phyloP scores from a whole-genome alignment of 805 yeast genomes.

The Candida maris region DNA sequence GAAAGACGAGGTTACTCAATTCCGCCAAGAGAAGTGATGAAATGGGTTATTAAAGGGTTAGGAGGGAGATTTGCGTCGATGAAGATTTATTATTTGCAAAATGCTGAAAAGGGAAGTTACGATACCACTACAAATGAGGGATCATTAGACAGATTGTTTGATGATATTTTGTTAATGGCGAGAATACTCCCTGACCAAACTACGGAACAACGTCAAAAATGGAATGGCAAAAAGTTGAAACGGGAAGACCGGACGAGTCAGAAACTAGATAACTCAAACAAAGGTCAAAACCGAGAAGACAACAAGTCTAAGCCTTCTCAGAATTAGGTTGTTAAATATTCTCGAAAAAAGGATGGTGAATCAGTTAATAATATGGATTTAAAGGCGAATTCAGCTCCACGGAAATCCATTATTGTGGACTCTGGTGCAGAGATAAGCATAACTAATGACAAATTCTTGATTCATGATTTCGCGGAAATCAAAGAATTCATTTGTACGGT shows the following conservation, averaged over 20 bases:
- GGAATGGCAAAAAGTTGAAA: neutral
- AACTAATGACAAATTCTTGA: neutral
- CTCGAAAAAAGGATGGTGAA: neutral
- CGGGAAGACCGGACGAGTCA: neutral
- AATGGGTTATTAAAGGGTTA: neutral
- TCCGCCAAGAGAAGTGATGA: neutral
- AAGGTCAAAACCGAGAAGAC: neutral
- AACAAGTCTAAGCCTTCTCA: neutral
- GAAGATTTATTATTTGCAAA: neutral
- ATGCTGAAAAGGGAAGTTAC: neutral
- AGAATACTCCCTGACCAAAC: neutral
- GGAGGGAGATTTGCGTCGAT: neutral
- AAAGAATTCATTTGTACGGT: neutral
- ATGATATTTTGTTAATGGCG: neutral
- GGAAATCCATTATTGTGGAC: neutral
- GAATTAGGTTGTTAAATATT: neutral
- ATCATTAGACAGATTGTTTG: neutral
- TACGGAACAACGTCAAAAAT: neutral
- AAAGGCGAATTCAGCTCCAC: neutral
- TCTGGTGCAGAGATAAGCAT: neutral
- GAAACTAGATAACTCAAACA: neutral
- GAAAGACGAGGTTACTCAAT: neutral
- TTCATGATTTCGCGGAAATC: neutral
- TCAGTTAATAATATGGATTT: neutral
- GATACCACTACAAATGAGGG: neutral